phyloP scores from a whole-genome alignment of 2,329 filamentous ascomycete species.

The Metarhizium anisopliae region DNA sequence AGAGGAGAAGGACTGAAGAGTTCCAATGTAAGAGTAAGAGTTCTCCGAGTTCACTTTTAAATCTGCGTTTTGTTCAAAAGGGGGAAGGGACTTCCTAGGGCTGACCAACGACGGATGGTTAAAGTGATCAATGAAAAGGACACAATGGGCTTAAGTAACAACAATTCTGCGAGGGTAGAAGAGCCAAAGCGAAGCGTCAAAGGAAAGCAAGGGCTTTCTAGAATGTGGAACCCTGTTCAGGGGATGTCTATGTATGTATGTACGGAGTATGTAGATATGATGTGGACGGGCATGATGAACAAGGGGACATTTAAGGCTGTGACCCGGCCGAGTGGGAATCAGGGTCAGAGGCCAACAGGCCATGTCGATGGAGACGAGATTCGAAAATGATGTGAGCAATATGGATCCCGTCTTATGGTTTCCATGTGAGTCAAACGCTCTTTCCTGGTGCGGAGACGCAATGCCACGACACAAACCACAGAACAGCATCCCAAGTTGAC shows the following conservation, averaged over 20 bases:
- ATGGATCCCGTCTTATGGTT: background rate
- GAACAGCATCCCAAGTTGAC: background rate
- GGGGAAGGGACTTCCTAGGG: background rate
- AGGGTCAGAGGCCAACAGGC: background rate
- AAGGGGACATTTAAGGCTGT: background rate
- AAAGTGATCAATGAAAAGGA: background rate
- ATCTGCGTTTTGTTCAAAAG: background rate
- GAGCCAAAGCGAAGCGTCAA: background rate
- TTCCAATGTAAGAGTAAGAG: background rate
- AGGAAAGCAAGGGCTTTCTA: background rate
- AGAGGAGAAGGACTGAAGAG: background rate
- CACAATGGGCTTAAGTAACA: background rate
- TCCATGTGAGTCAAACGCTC: background rate
- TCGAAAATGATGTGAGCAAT: background rate
- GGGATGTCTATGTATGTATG: background rate
- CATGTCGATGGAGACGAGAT: background rate
- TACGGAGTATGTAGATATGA: background rate
- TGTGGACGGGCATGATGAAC: background rate
- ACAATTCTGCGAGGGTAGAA: background rate
- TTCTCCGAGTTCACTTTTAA: background rate
- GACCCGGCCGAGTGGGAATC: constrained; percentile 2
- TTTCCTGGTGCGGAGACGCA: background rate
- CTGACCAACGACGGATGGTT: background rate
- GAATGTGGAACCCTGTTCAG: constrained; percentile 4
- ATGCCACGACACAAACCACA: background rate